Percentiles rank a stretch among this genome's conserved stretches.
phyloP scores from a whole-genome alignment of 495 filamentous ascomycete genomes.

The Aspergillus carlsbadensis region DNA sequence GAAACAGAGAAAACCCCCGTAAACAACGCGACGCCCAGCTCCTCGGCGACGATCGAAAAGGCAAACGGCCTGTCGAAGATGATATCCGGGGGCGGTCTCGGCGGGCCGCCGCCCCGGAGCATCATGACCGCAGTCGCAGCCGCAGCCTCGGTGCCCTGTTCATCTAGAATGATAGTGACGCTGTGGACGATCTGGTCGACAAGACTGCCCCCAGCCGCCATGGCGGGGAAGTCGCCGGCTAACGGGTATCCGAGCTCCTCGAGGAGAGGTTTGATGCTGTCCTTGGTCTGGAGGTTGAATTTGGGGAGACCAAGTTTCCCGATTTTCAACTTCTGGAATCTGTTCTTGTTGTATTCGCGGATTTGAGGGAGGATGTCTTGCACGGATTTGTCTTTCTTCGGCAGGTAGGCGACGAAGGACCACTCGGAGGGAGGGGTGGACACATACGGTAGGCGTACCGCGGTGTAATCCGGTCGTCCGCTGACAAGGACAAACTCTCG shows the following conservation, averaged over 20 bases:
- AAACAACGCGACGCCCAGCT: background rate
- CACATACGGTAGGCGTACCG: background rate
- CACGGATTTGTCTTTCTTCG: background rate
- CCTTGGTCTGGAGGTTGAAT: slow-evolving; percentile 1
- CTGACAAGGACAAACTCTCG: background rate
- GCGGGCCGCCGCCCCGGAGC: background rate
- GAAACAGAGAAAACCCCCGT: background rate
- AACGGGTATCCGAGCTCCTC: background rate
- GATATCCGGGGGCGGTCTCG: background rate
- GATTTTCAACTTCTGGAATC: background rate
- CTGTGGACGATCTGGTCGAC: background rate
- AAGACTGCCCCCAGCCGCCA: background rate
- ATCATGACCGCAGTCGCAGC: slow-evolving; percentile 1
- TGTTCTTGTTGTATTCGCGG: background rate
- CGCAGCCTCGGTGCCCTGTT: background rate
- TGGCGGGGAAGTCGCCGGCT: background rate
- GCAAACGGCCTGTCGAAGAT: slow-evolving; percentile 4
- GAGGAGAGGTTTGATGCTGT: background rate
- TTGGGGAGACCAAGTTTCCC: background rate
- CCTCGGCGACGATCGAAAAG: background rate
- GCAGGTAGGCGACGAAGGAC: slow-evolving; percentile 4
- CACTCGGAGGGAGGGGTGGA: background rate
- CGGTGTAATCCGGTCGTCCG: background rate
- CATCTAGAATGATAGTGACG: background rate
- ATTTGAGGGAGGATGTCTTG: background rate